Conservation (phyloP, 192 early-diverging fungal species). For the Coemansia sp. region DNA sequence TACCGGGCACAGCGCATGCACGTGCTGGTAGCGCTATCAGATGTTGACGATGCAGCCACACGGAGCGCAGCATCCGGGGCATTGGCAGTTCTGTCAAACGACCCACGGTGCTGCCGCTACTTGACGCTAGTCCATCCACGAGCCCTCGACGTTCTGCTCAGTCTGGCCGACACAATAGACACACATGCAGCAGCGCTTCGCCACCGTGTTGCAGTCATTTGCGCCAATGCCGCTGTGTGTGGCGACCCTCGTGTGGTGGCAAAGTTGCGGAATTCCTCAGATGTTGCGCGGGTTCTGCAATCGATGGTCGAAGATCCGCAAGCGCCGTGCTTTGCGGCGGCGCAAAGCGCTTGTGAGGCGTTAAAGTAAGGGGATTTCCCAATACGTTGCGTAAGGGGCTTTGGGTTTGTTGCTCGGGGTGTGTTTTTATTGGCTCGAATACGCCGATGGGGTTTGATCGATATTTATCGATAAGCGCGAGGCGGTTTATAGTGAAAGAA, state of each 20-base stretch:
- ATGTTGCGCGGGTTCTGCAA: conserved; percentile 6
- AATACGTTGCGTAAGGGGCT: too few species aligned
- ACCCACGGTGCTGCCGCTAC: conserved; percentile 42
- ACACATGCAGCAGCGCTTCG: conserved; percentile 9
- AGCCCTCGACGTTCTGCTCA: conserved; percentile 25
- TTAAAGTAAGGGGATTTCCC: background rate
- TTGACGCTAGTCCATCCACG: conserved; percentile 38
- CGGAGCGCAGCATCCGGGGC: conserved; percentile 82
- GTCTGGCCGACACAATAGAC: conserved; percentile 4
- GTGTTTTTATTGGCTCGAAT: background rate
- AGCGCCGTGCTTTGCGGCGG: conserved; percentile 26
- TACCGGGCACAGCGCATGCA: conserved; percentile 61
- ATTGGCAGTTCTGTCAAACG: conserved; percentile 74
- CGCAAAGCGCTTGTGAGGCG: conserved; percentile 20
- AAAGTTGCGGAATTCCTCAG: conserved; percentile 1
- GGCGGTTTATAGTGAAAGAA: conserved; percentile 6
- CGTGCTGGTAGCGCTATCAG: conserved; percentile 80
- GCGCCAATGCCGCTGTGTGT: conserved; percentile 38
- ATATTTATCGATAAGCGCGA: conserved; percentile 18
- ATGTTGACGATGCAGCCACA: conserved; percentile 83
- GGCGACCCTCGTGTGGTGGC: conserved; percentile 21
- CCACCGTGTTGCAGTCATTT: conserved; percentile 43
- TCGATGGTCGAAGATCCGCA: conserved; percentile 21
- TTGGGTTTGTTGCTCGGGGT: background rate
- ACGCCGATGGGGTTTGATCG: background rate